Percentiles rank a stretch among this genome's conserved stretches.
phyloP scores from a whole-genome alignment of 2,329 filamentous ascomycete species.

The Claviceps pusilla region DNA sequence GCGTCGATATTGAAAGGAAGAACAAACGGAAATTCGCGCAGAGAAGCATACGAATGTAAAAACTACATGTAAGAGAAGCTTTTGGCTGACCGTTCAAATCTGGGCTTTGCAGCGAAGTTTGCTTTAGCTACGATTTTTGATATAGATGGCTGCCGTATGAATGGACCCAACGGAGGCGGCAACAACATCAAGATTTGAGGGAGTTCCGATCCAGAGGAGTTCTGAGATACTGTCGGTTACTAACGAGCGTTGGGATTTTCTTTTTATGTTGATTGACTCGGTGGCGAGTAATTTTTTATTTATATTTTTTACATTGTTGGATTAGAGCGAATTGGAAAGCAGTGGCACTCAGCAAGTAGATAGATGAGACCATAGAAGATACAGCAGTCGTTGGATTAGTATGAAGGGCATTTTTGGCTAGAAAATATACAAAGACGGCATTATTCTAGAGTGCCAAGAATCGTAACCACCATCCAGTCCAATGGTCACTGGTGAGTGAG shows the following conservation, averaged over 20 bases:
- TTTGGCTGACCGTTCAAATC: background rate
- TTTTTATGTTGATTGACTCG: too few species aligned
- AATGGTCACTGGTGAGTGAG: background rate
- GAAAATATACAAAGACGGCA: background rate
- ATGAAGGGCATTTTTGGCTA: background rate
- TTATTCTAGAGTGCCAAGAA: background rate
- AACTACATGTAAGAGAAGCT: background rate
- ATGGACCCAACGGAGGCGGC: background rate
- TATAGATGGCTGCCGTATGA: background rate
- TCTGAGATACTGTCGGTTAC: too few species aligned
- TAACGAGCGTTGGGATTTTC: background rate
- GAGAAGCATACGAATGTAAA: background rate
- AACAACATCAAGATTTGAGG: background rate
- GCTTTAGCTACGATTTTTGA: background rate
- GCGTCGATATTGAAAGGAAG: background rate
- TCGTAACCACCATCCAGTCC: background rate
- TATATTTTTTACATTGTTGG: background rate
- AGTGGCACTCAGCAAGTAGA: background rate
- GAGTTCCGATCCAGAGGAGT: background rate
- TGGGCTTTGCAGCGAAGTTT: background rate
- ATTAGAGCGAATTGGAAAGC: too few species aligned
- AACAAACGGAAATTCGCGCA: background rate
- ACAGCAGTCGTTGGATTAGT: background rate
- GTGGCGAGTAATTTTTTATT: background rate
- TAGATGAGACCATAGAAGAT: background rate